Conservation (phyloP, 805 yeast genomes). For the Kregervanrija delftensis region DNA sequence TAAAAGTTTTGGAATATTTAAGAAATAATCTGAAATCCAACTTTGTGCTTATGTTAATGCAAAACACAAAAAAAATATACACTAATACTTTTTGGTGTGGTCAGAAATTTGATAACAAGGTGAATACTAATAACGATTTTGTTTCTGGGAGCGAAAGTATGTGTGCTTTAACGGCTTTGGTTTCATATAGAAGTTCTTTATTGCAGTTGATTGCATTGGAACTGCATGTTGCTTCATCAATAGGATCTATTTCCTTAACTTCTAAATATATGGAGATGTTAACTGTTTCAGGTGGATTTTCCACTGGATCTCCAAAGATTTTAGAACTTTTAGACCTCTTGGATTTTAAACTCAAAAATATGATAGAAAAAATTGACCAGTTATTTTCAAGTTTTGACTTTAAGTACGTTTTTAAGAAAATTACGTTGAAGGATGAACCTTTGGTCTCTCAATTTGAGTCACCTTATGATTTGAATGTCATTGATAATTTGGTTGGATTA, state of each 20-base stretch:
- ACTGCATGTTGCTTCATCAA: slow-evolving; percentile 47
- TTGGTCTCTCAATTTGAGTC: slow-evolving; percentile 8
- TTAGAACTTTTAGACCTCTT: slow-evolving; percentile 65
- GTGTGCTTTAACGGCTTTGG: slow-evolving; percentile 54
- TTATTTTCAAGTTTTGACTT: slow-evolving; percentile 32
- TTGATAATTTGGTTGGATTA: slow-evolving; percentile 26
- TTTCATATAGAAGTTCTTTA: slow-evolving; percentile 51
- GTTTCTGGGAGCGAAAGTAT: slow-evolving; percentile 32
- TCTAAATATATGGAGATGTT: slow-evolving; percentile 46
- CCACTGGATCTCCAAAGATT: slow-evolving; percentile 58
- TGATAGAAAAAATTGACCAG: slow-evolving; percentile 34
- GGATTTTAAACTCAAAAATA: slow-evolving; percentile 44
- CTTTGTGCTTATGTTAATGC: slow-evolving; percentile 46
- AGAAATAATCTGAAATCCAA: slow-evolving; percentile 32
- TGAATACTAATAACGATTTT: slow-evolving; percentile 28
- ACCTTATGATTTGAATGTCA: slow-evolving; percentile 36
- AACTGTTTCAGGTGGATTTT: slow-evolving; percentile 41
- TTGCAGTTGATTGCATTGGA: slow-evolving; percentile 67
- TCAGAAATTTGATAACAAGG: slow-evolving; percentile 35
- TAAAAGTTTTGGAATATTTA: slow-evolving; percentile 43
- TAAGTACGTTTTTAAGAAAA: slow-evolving; percentile 35
- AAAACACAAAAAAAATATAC: slow-evolving; percentile 49
- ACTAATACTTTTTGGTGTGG: slow-evolving; percentile 50
- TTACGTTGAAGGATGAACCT: slow-evolving; percentile 23
- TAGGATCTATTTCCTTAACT: slow-evolving; percentile 44